Conservation (phyloP, 2,329 filamentous ascomycete species). For the Talaromyces rugulosus region DNA sequence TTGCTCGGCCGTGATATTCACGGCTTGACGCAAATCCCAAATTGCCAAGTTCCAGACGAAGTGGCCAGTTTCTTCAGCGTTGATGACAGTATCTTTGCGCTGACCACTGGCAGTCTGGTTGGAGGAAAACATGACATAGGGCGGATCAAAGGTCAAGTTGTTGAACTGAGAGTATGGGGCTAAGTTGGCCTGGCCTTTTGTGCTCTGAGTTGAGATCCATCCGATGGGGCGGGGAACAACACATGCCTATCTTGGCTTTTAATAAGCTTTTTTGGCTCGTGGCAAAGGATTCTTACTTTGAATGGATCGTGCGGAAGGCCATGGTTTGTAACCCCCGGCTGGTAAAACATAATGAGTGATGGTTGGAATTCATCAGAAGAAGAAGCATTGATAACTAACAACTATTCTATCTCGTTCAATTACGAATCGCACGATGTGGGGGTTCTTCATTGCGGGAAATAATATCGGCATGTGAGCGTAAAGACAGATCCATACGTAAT, state of each 20-base stretch:
- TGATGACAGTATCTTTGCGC: slow-evolving; percentile 56
- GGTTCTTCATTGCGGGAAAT: neutral
- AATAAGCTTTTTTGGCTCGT: neutral
- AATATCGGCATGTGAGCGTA: neutral
- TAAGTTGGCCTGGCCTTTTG: slow-evolving; percentile 48
- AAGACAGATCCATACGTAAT: too few species aligned
- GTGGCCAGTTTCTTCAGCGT: slow-evolving; percentile 52
- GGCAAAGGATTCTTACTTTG: slow-evolving; percentile 37
- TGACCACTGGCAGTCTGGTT: slow-evolving; percentile 48
- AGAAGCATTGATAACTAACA: neutral
- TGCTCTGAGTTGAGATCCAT: slow-evolving; percentile 57
- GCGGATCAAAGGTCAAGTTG: slow-evolving; percentile 60
- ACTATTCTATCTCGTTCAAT: neutral
- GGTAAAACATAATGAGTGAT: slow-evolving; percentile 47
- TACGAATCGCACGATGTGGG: neutral
- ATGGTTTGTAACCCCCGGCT: slow-evolving; percentile 50
- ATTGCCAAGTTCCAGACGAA: slow-evolving; percentile 61
- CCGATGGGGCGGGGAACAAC: slow-evolving; percentile 60
- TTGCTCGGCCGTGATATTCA: slow-evolving; percentile 52
- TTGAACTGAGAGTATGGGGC: slow-evolving; percentile 61
- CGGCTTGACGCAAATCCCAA: slow-evolving; percentile 50
- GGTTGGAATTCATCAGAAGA: neutral
- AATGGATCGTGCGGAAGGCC: slow-evolving; percentile 53
- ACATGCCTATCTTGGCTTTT: slow-evolving; percentile 37
- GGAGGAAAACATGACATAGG: slow-evolving; percentile 59